Conservation (phyloP, 176 grass and related monocot species). For the Zoysia pacifica region DNA sequence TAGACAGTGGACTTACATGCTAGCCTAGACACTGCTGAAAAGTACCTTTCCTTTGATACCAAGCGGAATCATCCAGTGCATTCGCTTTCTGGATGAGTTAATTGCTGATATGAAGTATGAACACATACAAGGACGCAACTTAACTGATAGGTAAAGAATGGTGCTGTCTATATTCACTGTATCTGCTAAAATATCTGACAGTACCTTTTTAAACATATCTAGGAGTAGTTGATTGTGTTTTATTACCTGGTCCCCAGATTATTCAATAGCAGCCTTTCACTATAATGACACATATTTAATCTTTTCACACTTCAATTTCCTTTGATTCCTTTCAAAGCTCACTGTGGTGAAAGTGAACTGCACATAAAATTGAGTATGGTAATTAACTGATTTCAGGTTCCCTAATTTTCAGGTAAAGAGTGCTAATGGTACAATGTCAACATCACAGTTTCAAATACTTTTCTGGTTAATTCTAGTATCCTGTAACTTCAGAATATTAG, state of each 20-base stretch:
- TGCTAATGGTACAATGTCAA: slow-evolving; percentile 42
- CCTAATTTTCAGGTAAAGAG: slow-evolving; percentile 44
- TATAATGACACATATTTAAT: slow-evolving; percentile 10
- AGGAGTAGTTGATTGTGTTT: slow-evolving; percentile 10
- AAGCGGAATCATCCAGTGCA: slow-evolving; percentile 14
- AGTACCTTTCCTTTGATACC: slow-evolving; percentile 23
- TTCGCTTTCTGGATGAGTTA: slow-evolving; percentile 25
- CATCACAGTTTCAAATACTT: slow-evolving; percentile 47
- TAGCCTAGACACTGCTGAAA: slow-evolving; percentile 7
- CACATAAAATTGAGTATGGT: slow-evolving; percentile 15
- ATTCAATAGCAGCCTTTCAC: slow-evolving; percentile 24
- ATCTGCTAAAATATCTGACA: slow-evolving; percentile 36
- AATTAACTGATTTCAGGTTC: slow-evolving; percentile 25
- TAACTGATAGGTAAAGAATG: slow-evolving; percentile 4
- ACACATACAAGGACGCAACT: slow-evolving; percentile 9
- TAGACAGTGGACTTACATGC: slow-evolving; percentile 21
- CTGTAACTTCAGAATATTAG: slow-evolving; percentile 32
- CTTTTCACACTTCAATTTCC: slow-evolving; percentile 42
- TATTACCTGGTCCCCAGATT: slow-evolving; percentile 42
- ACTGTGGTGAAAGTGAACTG: slow-evolving; percentile 24
- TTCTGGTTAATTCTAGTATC: slow-evolving; percentile 52
- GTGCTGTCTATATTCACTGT: neutral
- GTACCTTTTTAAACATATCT: neutral
- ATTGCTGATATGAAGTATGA: slow-evolving; percentile 48
- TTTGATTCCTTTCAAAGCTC: neutral